Base-by-base conservation (phyloP, 2,329 filamentous ascomycete species). In the Alternaria alternata region DNA sequence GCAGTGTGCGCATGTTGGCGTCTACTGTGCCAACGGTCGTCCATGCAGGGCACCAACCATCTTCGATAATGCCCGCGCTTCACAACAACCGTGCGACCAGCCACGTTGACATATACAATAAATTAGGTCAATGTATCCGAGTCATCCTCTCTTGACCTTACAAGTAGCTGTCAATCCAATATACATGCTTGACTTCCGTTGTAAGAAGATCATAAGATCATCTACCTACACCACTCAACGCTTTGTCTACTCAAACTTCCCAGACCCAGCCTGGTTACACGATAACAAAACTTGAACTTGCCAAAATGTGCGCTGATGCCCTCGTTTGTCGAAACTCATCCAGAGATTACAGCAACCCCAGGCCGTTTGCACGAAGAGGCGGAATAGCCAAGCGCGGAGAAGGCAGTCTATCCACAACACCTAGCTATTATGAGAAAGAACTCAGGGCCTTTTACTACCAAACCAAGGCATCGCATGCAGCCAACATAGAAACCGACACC, bases 311-410 rank as follows among this genome's bases (percentile, higher is more conserved):
- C 30, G 32, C 20, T 18, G 46, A 22, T 20, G 9, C 20, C 4
- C 46, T 36, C 18, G 30, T 24, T n/a, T 24, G 16, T 68, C 65
- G 8, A 51, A 7, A 4, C 55, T 63, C 18, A 4, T 72, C 67
- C 54, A 51, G 63, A 36, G 58, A 69, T 26, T 70, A 68, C 52
- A 66, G 65, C 20, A 64, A 65, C 6, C 64, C 64, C 14, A 59
- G 66, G 39, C 44, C 75, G n/a, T 71, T 70, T 44, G 64, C 61
- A 32, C 60, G 71, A 57, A 67, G 71, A 64, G 70, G 67, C 30
- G 72, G 69, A 20, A 57, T 74, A 44, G 70, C 71, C n/a, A 71
- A 65, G n/a, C 68, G 67, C 24, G 69, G 70, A 14, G 46, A 53
- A 30, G 67, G 68, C 20, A 71, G 54, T 24, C 43, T 41, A 46